A percentile compares a stretch with the other conserved stretches of the same genome.
phyloP scores from a whole-genome alignment of 208 protist species.

The Acanthamoeba castellanii region DNA sequence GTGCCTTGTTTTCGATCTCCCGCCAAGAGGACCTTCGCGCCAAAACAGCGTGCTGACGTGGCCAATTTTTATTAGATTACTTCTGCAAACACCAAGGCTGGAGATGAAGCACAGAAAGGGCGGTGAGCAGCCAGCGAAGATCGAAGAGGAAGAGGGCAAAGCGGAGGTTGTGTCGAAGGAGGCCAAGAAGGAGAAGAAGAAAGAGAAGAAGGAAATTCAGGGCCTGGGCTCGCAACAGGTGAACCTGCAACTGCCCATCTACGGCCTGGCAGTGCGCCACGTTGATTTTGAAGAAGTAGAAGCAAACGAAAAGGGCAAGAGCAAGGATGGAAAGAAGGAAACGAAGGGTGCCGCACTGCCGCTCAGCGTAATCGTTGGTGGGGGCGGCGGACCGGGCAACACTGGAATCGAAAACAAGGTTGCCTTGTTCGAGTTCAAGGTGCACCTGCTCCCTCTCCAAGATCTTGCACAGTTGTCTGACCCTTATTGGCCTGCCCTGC shows the following conservation, averaged over 20 bases:
- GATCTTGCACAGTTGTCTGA: neutral
- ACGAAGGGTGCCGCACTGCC: neutral
- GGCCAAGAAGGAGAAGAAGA: constrained; percentile 1
- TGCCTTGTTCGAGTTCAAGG: constrained; percentile 45
- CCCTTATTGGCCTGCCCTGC: neutral
- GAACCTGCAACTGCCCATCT: constrained; percentile 60
- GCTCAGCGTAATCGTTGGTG: constrained; percentile 11
- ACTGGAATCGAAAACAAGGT: constrained; percentile 67
- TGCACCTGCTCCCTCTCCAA: neutral
- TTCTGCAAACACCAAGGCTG: neutral
- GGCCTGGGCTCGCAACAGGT: neutral
- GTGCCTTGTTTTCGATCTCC: neutral
- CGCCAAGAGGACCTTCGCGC: neutral
- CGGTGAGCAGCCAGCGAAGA: neutral
- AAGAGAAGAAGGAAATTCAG: constrained; percentile 68
- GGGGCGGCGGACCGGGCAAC: constrained; percentile 43
- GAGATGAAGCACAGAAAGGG: constrained; percentile 37
- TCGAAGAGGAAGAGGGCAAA: neutral
- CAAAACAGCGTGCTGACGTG: neutral
- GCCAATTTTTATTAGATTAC: neutral
- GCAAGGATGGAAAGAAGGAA: neutral
- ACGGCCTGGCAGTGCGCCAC: constrained; percentile 38
- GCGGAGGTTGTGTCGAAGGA: neutral
- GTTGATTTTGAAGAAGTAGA: neutral
- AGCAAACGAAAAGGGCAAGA: neutral